phyloP scores from a whole-genome alignment of 352 stramenopile species.

The Halophytophthora batemanensis region DNA sequence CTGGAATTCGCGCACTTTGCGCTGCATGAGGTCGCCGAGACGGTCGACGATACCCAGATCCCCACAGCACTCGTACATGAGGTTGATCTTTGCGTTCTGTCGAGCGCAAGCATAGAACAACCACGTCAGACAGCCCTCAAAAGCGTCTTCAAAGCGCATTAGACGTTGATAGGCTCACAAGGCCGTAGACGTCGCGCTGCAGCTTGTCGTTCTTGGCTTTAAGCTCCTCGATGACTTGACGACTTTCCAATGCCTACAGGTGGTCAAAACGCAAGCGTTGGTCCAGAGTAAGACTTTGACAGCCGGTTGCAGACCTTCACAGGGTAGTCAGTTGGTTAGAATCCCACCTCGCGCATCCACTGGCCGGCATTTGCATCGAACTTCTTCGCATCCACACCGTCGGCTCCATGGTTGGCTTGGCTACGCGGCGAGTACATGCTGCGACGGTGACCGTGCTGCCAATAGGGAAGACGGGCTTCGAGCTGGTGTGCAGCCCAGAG shows the following conservation, averaged over 20 bases:
- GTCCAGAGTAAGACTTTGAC: neutral
- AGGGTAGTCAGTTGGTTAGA: neutral
- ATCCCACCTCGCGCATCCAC: conserved; percentile 63
- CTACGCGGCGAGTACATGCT: conserved; percentile 35
- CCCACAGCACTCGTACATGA: conserved; percentile 59
- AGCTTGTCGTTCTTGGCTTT: conserved; percentile 59
- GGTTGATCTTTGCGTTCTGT: conserved; percentile 56
- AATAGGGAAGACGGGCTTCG: conserved; percentile 14
- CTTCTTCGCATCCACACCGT: conserved; percentile 31
- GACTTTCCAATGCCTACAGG: conserved; percentile 44
- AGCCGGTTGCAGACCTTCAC: neutral
- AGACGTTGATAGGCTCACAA: conserved; percentile 19
- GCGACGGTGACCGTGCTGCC: neutral
- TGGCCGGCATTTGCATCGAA: conserved; percentile 49
- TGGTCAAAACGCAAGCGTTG: neutral
- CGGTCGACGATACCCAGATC: conserved; percentile 52
- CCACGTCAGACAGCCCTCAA: neutral
- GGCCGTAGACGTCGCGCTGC: conserved; percentile 49
- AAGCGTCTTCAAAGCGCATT: neutral
- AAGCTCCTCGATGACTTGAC: conserved; percentile 48
- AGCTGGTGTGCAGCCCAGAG: too few relatives aligned
- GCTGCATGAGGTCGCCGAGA: conserved; percentile 60
- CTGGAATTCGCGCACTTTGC: conserved; percentile 53
- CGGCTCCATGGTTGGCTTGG: conserved; percentile 16
- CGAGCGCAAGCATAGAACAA: neutral